phyloP scores from a whole-genome alignment of 225 moss, liverwort and hornwort genomes.

The Lunularia cruciata region DNA sequence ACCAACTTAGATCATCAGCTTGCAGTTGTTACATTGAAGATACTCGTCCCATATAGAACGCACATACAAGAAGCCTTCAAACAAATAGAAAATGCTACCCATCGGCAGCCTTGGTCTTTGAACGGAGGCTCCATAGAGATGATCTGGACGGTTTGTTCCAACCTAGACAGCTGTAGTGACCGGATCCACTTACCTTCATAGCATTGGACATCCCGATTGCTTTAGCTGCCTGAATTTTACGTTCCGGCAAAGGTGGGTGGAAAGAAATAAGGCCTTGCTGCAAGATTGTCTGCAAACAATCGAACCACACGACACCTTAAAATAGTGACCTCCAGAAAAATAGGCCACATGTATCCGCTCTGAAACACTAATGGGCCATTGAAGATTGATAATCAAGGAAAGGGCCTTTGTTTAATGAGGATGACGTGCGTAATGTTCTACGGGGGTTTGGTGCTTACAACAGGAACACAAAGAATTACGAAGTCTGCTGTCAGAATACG shows the following conservation, averaged over 20 bases:
- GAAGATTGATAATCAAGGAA: background rate
- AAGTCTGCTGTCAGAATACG: conserved; percentile 54
- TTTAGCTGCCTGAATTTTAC: conserved; percentile 60
- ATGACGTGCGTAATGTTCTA: background rate
- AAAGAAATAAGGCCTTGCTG: conserved; percentile 61
- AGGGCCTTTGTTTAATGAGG: too few relatives aligned
- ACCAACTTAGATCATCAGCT: background rate
- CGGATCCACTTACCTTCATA: conserved; percentile 52
- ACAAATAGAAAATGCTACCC: background rate
- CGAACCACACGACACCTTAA: background rate
- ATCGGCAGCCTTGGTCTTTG: too few relatives aligned
- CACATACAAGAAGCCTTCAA: background rate
- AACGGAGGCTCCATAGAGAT: background rate
- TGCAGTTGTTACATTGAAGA: background rate
- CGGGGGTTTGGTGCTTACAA: conserved; percentile 50
- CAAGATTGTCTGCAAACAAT: conserved; percentile 54
- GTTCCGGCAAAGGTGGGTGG: conserved; percentile 54
- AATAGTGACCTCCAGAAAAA: background rate
- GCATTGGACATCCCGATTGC: conserved; percentile 84
- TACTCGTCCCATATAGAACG: background rate
- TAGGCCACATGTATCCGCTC: background rate
- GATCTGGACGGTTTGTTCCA: background rate
- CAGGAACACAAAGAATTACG: conserved; percentile 63
- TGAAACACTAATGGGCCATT: background rate
- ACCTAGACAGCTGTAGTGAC: background rate